Base-by-base conservation (phyloP, 768 basidiomycete species). In the Porpolomopsis calyptriformis region DNA sequence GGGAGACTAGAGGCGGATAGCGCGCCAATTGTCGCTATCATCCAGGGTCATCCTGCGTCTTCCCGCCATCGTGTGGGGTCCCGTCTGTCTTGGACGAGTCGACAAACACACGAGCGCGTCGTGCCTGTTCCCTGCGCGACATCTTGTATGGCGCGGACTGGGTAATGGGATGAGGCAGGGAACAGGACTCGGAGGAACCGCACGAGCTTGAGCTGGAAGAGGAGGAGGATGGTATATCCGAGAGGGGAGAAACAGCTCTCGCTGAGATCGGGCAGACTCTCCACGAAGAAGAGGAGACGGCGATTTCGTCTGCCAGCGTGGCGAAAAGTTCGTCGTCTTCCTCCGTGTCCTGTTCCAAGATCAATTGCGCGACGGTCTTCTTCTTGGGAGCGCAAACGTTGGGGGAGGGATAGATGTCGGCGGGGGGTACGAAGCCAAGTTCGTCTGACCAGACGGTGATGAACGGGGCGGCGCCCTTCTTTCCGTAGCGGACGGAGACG, bases 31-130 rank as follows among this genome's bases (percentile, higher is more conserved):
- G 7, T 31, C 29, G 29, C 14, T 31, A 14, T n/a, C n/a, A n/a
- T n/a, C n/a, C n/a, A 14, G 7, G 29, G 29, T 31, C 29, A 31
- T 7, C 29, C 7, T 14, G 14, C 29, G 29, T 89, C 73, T 86
- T 87, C 52, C 86, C 86, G 47, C 85, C 85, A 54, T 89, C 85
- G 55, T 89, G 88, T 55, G 83, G 82, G 38, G 85, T 88, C 51
- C 88, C 82, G 36, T 83, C 82, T 43, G 65, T 86, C 70, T 80
- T 88, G 57, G 79, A 64, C n/a, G 70, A 76, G 62, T 89, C 86
- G 46, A 89, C 62, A 57, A 73, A 86, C 52, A 88, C 82, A 50
- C 77, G 78, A 20, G 74, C 74, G 59, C 80, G 80, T 51, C 80
- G 72, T 7, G 76, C 75, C 42, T 72, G 74, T 61, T 86, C 84